Percentiles rank a stretch among this genome's conserved stretches.
Conservation (phyloP, 2,329 filamentous ascomycete species). For the Aspergillus persii region DNA sequence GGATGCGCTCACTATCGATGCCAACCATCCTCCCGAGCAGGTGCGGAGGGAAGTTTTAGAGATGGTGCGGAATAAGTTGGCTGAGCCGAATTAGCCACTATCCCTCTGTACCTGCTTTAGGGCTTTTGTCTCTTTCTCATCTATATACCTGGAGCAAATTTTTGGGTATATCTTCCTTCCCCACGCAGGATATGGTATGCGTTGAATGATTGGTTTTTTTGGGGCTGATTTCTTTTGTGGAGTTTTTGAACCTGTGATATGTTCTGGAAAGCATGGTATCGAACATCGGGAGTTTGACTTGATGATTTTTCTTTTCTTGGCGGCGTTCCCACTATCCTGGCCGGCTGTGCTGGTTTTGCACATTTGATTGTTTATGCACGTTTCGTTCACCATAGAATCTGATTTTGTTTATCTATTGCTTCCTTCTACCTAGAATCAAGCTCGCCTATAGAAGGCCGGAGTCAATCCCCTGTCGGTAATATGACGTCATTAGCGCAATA, state of each 20-base stretch:
- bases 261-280: neutral
- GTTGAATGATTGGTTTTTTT: neutral
- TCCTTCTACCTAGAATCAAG: no score
- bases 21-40: conserved; percentile 50
- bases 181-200: neutral
- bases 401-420: neutral
- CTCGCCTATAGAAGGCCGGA: no score
- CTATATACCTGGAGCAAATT: neutral
- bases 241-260: neutral
- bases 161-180: neutral
- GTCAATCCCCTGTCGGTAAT: neutral
- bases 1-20: conserved; percentile 71
- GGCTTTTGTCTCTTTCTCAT: neutral
- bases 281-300: neutral
- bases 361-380: neutral
- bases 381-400: neutral
- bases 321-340: neutral
- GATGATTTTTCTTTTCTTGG: neutral
- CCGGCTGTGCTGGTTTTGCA: neutral
- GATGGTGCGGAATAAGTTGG: conserved; percentile 56
- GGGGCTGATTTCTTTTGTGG: neutral
- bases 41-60: conserved; percentile 62
- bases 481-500: neutral
- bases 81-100: conserved; percentile 34
- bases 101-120: neutral